Conservation (phyloP, 2,329 filamentous ascomycete genomes). For the Fusarium caatingaense region DNA sequence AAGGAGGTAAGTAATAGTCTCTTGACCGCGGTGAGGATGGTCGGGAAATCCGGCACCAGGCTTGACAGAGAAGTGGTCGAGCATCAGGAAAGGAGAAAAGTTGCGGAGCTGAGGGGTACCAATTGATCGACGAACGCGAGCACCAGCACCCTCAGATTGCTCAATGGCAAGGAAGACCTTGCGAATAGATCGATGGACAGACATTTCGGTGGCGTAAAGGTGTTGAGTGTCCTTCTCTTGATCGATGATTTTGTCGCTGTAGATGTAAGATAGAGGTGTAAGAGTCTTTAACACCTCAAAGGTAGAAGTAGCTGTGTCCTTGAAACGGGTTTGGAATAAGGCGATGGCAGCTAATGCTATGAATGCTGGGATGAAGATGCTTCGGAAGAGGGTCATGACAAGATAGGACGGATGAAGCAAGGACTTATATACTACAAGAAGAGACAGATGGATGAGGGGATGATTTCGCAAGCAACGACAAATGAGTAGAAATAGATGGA, state of each 20-base stretch:
- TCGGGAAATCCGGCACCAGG: constrained; percentile 91
- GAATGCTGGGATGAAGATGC: constrained; percentile 46
- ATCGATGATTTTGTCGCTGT: constrained; percentile 1
- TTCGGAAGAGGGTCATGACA: constrained; percentile 49
- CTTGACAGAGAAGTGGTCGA: constrained; percentile 88
- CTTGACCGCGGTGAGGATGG: constrained; percentile 85
- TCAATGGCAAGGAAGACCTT: constrained; percentile 87
- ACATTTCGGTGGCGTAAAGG: constrained; percentile 64
- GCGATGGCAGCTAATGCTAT: constrained; percentile 47
- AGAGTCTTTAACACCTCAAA: constrained; percentile 34
- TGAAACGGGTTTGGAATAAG: constrained; percentile 43
- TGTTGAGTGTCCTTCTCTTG: constrained; percentile 32
- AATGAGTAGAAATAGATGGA: constrained; percentile 40
- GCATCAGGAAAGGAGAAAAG: constrained; percentile 94
- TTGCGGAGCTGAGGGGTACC: constrained; percentile 85
- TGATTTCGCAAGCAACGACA: constrained; percentile 31
- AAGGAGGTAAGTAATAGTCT: constrained; percentile 91
- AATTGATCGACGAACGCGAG: constrained; percentile 86
- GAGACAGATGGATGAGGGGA: constrained; percentile 22
- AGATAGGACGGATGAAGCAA: constrained; percentile 24
- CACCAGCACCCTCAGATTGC: constrained; percentile 89
- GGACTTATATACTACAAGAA: constrained; percentile 39
- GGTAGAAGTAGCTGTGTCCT: constrained; percentile 34
- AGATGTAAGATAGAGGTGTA: constrained; percentile 4
- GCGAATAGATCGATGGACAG: constrained; percentile 78